phyloP scores from a whole-genome alignment of 768 basidiomycete species.

The Mycena haematopus region DNA sequence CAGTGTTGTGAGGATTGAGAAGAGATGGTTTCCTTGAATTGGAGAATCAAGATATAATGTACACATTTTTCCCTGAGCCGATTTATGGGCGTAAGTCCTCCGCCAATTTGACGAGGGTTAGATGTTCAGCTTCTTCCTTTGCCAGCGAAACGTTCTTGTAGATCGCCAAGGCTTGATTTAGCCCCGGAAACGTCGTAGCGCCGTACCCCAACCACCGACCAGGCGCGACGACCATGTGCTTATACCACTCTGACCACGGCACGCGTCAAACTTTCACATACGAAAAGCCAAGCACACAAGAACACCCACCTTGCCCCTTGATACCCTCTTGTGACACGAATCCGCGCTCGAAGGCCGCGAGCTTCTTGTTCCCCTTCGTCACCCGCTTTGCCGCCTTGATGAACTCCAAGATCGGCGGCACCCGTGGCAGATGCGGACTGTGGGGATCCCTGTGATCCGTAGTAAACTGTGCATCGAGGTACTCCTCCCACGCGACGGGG shows the following conservation, averaged over 20 bases:
- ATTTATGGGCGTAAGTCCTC: conserved; percentile 29
- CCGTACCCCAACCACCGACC: conserved; percentile 89
- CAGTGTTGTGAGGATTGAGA: background rate
- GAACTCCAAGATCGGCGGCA: conserved; percentile 49
- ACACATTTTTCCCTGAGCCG: background rate
- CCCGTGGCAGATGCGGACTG: conserved; percentile 19
- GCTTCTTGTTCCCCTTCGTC: conserved; percentile 65
- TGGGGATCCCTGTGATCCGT: conserved; percentile 1
- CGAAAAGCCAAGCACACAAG: background rate
- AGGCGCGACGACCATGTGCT: conserved; percentile 83
- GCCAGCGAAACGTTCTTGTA: conserved; percentile 69
- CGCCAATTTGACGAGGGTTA: conserved; percentile 61
- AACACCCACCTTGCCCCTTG: conserved; percentile 53
- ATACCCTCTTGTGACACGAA: conserved; percentile 83
- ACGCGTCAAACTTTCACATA: background rate
- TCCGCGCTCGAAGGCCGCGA: conserved; percentile 75
- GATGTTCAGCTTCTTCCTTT: conserved; percentile 60
- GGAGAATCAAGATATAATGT: background rate
- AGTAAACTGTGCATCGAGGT: conserved; percentile 34
- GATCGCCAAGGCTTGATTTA: conserved; percentile 79
- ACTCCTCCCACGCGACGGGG: conserved; percentile 42
- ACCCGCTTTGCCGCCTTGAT: conserved; percentile 67
- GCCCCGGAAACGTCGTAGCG: conserved; percentile 81
- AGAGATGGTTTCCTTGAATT: background rate
- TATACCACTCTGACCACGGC: conserved; percentile 76